Evolutionary conservation across 495 filamentous ascomycete species (phyloP).

Genomic region (Penicillium robsamsonii): DNA sequence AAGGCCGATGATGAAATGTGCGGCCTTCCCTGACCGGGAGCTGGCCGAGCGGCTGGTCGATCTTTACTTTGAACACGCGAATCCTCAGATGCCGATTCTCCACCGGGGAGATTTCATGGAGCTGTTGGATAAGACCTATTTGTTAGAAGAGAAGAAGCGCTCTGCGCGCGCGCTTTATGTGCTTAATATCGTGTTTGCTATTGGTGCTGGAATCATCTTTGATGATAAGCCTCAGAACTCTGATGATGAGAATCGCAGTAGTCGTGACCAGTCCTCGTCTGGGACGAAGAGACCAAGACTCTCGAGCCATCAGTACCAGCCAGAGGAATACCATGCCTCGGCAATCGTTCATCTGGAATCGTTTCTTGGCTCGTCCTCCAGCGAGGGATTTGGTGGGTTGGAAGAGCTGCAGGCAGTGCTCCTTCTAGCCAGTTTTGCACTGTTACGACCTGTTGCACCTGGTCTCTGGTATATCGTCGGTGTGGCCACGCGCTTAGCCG

Average conservation of each 20-base stretch:
- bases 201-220: constrained; percentile 89
- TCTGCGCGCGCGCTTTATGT: constrained; percentile 84
- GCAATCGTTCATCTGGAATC: constrained; percentile 89
- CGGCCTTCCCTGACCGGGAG: constrained; percentile 75
- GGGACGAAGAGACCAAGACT: constrained; percentile 51
- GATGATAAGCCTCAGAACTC: constrained; percentile 53
- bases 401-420: constrained; percentile 93
- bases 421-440: constrained; percentile 83
- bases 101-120: constrained; percentile 84
- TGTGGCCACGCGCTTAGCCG: constrained; percentile 82
- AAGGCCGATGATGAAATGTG: constrained; percentile 79
- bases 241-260: constrained; percentile 36
- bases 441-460: constrained; percentile 86
- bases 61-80: constrained; percentile 93
- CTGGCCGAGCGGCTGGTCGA: constrained; percentile 69
- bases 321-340: constrained; percentile 94
- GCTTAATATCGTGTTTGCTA: constrained; percentile 97
- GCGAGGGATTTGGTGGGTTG: constrained; percentile 70
- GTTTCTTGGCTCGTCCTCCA: constrained; percentile 65
- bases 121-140: constrained; percentile 77
- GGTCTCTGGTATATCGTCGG: constrained; percentile 97
- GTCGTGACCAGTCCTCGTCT: constrained; percentile 35
- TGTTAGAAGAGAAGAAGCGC: constrained; percentile 61
- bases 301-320: constrained; percentile 70
- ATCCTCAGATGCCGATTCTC: constrained; percentile 90